Evolutionary conservation across 306 rosid genomes (phyloP), one percentile per base, ranked within the genome.

Genomic region (Medicago truncatula): DNA sequence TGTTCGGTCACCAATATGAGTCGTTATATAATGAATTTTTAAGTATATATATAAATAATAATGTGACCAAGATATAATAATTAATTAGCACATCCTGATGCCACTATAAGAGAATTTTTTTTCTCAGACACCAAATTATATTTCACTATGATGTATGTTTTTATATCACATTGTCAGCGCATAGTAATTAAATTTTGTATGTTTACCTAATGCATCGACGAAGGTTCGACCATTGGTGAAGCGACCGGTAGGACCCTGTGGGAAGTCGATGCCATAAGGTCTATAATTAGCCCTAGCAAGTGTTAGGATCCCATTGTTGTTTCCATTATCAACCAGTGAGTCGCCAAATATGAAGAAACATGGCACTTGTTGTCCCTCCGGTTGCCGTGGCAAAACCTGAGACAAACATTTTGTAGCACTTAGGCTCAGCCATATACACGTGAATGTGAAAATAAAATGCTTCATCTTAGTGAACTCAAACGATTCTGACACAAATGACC

Each of bases 311-410:
- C 81, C 65, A 76, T 94, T 89, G 81, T 94, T 94, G 73, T 94
- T 94, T 12, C 98, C 98, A 81, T 94, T 94, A 73, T 94, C 98
- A 14, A 94, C 98, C 86, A 94, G 76, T 0, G 98, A 94, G 75
- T 94, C 98, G 0, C 98, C 98, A 56, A 94, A 91, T 34, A 94
- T 94, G 96, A 86, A 94, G 82, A 91, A 94, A 21, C 98, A 78
- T 43, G 95, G 95, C 56, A 94, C 98, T 78, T 86, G 94, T 15
- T 50, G 85, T 17, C 83, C 81, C 43, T 43, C 77, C 3, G 47
- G 85, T 20, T 6, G 77, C 53, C 39, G 57, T 57, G 86, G 83
- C 78, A 38, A 75, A 16, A 70, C 61, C 77, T 86, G 86, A n/a
- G 93, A 86, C 12, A 85, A 76, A 28, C 86, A 89, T 62, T 31